These are phyloP conservation scores for Elongisporangium anandrum DNA, from an alignment of 352 stramenopile genomes.

Conservation along the genomic window DNA sequence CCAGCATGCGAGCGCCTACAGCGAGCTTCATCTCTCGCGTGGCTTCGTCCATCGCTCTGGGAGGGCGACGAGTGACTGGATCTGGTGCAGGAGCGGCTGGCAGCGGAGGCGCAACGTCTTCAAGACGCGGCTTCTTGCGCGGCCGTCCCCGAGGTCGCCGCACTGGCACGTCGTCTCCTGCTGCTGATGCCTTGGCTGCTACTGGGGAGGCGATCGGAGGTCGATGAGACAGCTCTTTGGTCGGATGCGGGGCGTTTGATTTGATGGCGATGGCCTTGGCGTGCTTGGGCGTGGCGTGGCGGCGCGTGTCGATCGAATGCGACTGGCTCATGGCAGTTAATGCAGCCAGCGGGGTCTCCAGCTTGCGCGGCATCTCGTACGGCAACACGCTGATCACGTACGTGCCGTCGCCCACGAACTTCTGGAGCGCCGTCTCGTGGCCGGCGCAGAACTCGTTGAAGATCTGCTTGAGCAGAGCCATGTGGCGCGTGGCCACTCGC, in stretches of 20 bases:
- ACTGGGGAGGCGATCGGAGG: background rate
- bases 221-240: background rate
- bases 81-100: background rate
- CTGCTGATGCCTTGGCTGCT: background rate
- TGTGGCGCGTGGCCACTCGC: constrained; percentile 34
- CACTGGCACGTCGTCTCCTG: background rate
- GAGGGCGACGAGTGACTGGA: background rate
- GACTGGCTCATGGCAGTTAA: background rate
- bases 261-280: background rate
- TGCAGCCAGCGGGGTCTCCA: background rate
- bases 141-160: background rate
- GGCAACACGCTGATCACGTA: constrained; percentile 37
- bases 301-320: background rate
- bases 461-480: constrained; percentile 30
- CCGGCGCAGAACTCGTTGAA: constrained; percentile 30
- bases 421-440: constrained; percentile 15
- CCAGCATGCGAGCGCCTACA: constrained; percentile 5
- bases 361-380: constrained; percentile 12
- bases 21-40: background rate
- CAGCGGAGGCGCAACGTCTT: background rate
- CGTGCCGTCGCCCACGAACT: constrained; percentile 20
- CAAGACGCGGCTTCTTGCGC: background rate
- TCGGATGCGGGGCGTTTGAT: background rate
- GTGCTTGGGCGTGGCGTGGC: background rate
- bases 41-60: background rate